Percentiles rank a stretch among this genome's conserved stretches.
phyloP scores from a whole-genome alignment of 2,329 filamentous ascomycete species.

The Cordyceps militaris region DNA sequence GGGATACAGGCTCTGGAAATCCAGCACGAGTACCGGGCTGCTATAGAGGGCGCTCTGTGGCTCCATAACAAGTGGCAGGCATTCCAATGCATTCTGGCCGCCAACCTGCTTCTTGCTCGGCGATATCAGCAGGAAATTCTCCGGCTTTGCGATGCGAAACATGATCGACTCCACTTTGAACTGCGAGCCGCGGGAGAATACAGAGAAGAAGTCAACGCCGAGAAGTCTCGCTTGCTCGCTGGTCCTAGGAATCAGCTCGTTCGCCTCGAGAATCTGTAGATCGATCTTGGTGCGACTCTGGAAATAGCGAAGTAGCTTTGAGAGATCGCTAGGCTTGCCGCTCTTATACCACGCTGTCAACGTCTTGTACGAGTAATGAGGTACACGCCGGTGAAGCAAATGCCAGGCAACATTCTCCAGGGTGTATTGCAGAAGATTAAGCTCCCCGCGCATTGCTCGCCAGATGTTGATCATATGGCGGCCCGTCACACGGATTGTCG shows the following conservation, averaged over 20 bases:
- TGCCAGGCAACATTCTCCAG: conserved; percentile 96
- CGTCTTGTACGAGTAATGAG: conserved; percentile 74
- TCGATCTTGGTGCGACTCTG: conserved; percentile 68
- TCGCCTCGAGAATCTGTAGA: conserved; percentile 83
- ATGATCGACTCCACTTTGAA: conserved; percentile 99
- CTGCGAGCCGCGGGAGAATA: conserved; percentile 89
- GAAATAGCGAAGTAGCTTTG: conserved; percentile 74
- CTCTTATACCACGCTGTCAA: conserved; percentile 78
- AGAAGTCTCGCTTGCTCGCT: conserved; percentile 91
- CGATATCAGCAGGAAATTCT: conserved; percentile 86
- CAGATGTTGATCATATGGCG: conserved; percentile 96
- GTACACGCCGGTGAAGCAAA: conserved; percentile 76
- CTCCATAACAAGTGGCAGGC: conserved; percentile 93
- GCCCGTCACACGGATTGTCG: conserved; percentile 85
- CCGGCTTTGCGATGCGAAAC: conserved; percentile 96
- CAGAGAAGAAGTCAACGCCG: conserved; percentile 93
- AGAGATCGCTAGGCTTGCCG: conserved; percentile 58
- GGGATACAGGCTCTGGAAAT: conserved; percentile 94
- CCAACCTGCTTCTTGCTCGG: conserved; percentile 89
- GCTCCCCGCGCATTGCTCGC: conserved; percentile 88
- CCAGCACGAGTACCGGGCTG: conserved; percentile 80
- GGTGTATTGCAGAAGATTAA: conserved; percentile 88
- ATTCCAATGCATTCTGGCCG: conserved; percentile 88
- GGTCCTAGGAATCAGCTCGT: conserved; percentile 80
- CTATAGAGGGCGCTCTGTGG: conserved; percentile 91